These are phyloP conservation scores for Coemansia sp. DNA, from an alignment of 192 early-diverging fungal genomes.

Conservation along the genomic window DNA sequence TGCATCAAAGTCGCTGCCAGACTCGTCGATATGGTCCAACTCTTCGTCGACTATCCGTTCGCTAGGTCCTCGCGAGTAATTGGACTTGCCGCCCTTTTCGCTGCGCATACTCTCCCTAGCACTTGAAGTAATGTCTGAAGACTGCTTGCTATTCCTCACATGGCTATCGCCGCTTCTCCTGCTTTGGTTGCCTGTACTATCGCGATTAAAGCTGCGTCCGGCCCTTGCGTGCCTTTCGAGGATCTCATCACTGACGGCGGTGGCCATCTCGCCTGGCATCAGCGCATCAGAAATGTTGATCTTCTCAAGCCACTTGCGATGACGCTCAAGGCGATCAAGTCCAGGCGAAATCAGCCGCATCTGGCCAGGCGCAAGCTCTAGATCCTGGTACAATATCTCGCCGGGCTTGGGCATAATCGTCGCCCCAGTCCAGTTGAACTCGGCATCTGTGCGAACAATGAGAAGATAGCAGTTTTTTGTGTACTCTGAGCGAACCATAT, in stretches of 20 bases:
- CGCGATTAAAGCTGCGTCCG: not conserved
- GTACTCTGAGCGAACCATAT: conserved; percentile 16
- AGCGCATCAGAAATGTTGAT: conserved; percentile 33
- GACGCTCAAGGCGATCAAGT: conserved; percentile 26
- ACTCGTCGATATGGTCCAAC: conserved; percentile 8
- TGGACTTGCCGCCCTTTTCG: not conserved
- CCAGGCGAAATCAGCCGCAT: conserved; percentile 55
- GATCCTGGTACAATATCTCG: conserved; percentile 32
- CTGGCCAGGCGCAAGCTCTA: conserved; percentile 38
- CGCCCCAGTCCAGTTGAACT: conserved; percentile 48
- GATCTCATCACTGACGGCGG: conserved; percentile 39
- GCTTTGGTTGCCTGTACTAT: not conserved
- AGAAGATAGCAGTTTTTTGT: conserved; percentile 43
- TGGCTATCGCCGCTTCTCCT: conserved; percentile 10
- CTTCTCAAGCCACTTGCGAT: conserved; percentile 35
- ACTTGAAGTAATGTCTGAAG: not conserved
- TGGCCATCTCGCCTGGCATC: conserved; percentile 34
- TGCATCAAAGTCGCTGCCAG: conserved; percentile 23
- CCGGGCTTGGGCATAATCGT: conserved; percentile 18
- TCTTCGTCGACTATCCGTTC: conserved; percentile 12
- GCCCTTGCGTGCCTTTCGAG: conserved; percentile 12
- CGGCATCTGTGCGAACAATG: conserved; percentile 44
- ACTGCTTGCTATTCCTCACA: not conserved
- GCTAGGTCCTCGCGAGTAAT: not conserved
- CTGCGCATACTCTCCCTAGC: not conserved